Base-by-base conservation (phyloP, 148 eudicot species). In the Silene uniflora region DNA sequence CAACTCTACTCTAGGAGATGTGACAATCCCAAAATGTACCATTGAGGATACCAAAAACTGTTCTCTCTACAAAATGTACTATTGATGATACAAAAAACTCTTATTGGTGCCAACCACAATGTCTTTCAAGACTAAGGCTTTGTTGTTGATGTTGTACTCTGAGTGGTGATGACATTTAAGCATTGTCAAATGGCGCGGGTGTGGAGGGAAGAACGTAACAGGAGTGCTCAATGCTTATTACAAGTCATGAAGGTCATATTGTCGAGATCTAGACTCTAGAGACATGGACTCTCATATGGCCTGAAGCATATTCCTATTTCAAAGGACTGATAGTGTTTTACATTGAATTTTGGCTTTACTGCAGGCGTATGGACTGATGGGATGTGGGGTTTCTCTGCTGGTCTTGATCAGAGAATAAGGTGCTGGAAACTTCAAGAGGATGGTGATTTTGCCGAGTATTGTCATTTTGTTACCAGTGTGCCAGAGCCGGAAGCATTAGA, bases 401-500 rank as follows among this genome's bases (percentile, higher is more conserved):
- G 99, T 78, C 97, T 95, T 82, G 99, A 95, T 87, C 99, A 95
- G 84, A 91, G 99, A 71, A 67, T 92, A 39, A 83, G 99, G 71
- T 92, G 98, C 81, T 95, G 99, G 99, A 85, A 76, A 13, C 67
- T 90, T 62, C 73, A 78, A 14, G 79, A 83, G 68, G 75, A 83
- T 71, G 88, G 88, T 19, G 72, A 84, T 65, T 68, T 92, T 71
- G 79, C 52, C 8, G 99, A 92, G 80, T 80, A 72, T 80, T 75
- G 90, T 64, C 89, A 88, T 77, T 75, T 88, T 62, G 79, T 92
- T 55, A 79, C 87, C 55, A 90, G 92, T 72, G 99, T 95, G 78
- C 97, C 99, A 56, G 99, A 95, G 87, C 99, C 99, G 44, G 99
- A 95, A 88, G 84, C 99, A 52, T 76, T 95, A 80, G 96, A 92